Percentiles rank a stretch among this genome's conserved stretches.
phyloP scores from a whole-genome alignment of 495 filamentous ascomycete species.

The Lasiosphaeria ovina region DNA sequence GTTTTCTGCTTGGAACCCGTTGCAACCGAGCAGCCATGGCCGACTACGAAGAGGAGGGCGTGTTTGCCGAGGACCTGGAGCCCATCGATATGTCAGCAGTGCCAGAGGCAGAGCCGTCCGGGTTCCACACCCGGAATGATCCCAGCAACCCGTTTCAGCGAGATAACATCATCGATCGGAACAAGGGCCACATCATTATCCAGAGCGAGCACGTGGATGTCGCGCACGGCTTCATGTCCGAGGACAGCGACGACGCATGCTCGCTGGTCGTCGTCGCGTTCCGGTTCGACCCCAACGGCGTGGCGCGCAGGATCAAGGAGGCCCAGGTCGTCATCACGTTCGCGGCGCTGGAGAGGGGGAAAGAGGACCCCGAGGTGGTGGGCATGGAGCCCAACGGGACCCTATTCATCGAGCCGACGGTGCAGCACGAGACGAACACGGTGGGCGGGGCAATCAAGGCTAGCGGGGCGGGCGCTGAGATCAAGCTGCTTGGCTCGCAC shows the following conservation, averaged over 20 bases:
- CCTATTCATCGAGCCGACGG: constrained; percentile 9
- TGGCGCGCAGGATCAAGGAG: constrained; percentile 13
- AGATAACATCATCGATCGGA: constrained; percentile 17
- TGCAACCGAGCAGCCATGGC: too few species aligned
- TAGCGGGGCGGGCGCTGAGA: constrained; percentile 2
- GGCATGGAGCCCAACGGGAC: constrained; percentile 13
- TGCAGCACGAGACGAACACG: constrained; percentile 10
- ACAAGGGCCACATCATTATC: constrained; percentile 20
- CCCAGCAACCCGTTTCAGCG: constrained; percentile 17
- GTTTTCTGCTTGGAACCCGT: too few species aligned
- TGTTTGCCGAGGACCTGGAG: constrained; percentile 3
- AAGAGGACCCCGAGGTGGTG: constrained; percentile 17
- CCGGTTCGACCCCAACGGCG: constrained; percentile 21
- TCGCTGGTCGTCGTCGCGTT: constrained; percentile 26
- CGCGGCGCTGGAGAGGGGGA: neutral
- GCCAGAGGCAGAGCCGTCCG: neutral
- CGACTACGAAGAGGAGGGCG: too few species aligned
- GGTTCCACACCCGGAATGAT: constrained; percentile 21
- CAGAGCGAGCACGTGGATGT: constrained; percentile 18
- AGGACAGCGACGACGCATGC: constrained; percentile 4
- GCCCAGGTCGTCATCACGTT: constrained; percentile 22
- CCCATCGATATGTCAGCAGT: neutral
- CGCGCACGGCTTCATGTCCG: constrained; percentile 19
- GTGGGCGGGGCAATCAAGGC: constrained; percentile 1
- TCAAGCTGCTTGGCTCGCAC: constrained; percentile 8